phyloP scores from a whole-genome alignment of 306 rosid genomes.

The Rubus idaeus region DNA sequence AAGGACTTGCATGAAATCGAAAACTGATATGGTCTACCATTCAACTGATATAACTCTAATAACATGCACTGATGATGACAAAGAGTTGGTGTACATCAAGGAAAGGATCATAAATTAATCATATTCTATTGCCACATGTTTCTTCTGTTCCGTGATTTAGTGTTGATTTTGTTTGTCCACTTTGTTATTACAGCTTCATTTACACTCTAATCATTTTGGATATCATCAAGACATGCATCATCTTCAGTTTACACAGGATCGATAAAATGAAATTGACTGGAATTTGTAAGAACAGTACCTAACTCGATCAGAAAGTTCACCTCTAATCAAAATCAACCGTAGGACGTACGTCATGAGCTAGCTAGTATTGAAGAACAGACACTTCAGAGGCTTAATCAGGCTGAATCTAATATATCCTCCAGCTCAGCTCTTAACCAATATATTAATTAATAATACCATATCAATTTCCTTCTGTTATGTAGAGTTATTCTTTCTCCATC shows the following conservation, averaged over 20 bases:
- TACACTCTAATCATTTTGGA: neutral
- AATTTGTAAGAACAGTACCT: no score
- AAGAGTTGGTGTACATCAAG: neutral
- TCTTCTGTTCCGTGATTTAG: neutral
- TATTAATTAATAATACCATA: neutral
- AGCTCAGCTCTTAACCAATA: neutral
- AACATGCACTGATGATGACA: neutral
- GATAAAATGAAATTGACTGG: no score
- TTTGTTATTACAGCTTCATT: neutral
- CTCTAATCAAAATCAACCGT: no score
- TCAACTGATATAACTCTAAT: neutral
- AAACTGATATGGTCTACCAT: neutral
- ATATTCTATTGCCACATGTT: neutral
- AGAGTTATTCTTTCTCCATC: neutral
- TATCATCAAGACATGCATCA: neutral
- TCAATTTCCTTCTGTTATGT: neutral
- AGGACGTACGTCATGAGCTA: neutral
- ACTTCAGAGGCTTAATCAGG: neutral
- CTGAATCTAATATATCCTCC: neutral
- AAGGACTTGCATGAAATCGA: neutral
- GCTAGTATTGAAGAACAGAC: neutral
- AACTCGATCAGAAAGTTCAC: no score
- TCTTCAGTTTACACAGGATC: neutral
- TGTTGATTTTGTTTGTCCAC: neutral
- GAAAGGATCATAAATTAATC: neutral